Base-by-base conservation (phyloP, 2,329 filamentous ascomycete species). In the Colletotrichum tanaceti region DNA sequence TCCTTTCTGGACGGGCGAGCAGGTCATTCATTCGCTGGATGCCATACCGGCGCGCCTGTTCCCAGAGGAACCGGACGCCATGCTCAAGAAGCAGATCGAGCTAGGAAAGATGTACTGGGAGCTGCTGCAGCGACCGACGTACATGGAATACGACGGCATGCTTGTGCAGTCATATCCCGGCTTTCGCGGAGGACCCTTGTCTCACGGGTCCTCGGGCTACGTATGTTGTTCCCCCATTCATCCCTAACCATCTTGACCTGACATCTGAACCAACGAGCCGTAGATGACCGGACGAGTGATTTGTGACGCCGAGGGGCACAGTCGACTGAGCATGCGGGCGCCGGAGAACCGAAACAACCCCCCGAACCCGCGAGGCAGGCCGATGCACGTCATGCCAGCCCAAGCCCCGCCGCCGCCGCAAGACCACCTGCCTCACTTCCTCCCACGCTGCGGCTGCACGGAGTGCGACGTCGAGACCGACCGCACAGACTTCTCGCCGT, bases 61-160 rank as follows among this genome's bases (percentile, higher is more conserved):
- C 75, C 76, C 73, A 0, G 80, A 82, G 4, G 74, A 79, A 32
- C 70, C 80, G 2, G 72, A 73, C 4, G 72, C 76, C 4, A 79
- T 80, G 72, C 73, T 74, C 6, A 74, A 80, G 68, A 79, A 78
- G 71, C 79, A 79, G 57, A 75, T 84, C 61, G 73, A 73, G 28
- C 75, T 84, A 13, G 84, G 84, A 10, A 81, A 77, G 72, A 55
- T 78, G n/a, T 83, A 80, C 74, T 86, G 84, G 83, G 80, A 83
- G 18, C 78, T 86, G 7, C 75, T 81, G 28, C 80, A 84, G 71
- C 76, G 77, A 11, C 83, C 83, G 0, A 79, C 76, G 0, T 84
- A 84, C 68, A 84, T 82, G 78, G 78, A 82, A 7, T 84, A 85
- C 20, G 79, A 83, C 13, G 83, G 83, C 4, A 74, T 74, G 20